Base-by-base conservation (phyloP, 1,139 yeast genomes). In the Kurtzmaniella quercitrusa region DNA sequence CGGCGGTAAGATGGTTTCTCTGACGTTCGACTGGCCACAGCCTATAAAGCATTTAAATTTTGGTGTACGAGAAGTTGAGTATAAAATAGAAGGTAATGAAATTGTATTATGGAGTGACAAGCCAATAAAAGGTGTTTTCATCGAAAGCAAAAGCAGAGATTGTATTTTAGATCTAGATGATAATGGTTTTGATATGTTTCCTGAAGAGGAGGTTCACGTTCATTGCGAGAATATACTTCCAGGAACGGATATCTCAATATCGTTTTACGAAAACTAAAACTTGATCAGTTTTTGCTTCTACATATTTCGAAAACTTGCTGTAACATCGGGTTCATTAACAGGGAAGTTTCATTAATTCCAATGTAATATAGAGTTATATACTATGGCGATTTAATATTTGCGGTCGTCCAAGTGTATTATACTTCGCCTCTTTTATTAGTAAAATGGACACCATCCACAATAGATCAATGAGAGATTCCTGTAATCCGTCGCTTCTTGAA, bases 371-470 rank as follows among this genome's bases (percentile, higher is more conserved):
- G n/a, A 29, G 8, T 29, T 29, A 29, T 12, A 11, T 9, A 29
- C 8, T 14, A 6, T 23, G 25, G 25, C 7, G 25, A 23, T 8
- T 23, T 23, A 23, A 23, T 23, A 23, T 8, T 23, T 23, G 10
- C 25, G 10, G 7, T 10, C 7, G 7, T 7, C 25, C 25, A 23
- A 8, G 25, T 16, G 9, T 33, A 15, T 33, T 15, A 7, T 17
- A 6, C 16, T 7, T 34, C 12, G 16, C 27, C 41, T 17, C 14
- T 27, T 14, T n/a, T 8, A 5, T 48, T 54, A 77, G 44, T 65
- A 73, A 50, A 77, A 79, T 10, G 83, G 82, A 47, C 77, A 75
- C 98, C 95, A 87, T 2, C 98, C 98, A 57, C 80, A 74, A 58
- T 82, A 94, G 7, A 94, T 79, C 37, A 85, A 62, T 0, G 95